Evolutionary conservation across 2,329 filamentous ascomycete genomes (phyloP).

Genomic region (Penicillium freii): DNA sequence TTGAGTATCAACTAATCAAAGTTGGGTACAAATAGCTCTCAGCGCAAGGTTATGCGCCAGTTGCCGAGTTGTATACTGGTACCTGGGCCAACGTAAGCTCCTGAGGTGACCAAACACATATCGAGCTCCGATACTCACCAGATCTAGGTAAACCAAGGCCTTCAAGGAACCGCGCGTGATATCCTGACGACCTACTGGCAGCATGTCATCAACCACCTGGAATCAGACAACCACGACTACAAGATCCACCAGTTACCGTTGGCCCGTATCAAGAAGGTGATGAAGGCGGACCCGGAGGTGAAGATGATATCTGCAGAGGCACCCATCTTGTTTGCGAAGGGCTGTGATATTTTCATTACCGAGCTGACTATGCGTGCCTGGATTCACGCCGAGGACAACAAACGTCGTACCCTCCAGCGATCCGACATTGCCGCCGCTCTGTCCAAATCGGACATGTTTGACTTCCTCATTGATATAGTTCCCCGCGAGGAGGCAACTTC

Average conservation of each 20-base stretch:
- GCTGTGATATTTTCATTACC: conserved; percentile 98
- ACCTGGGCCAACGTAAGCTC: conserved; percentile 85
- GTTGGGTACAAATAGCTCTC: conserved; percentile 62
- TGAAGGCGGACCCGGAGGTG: conserved; percentile 98
- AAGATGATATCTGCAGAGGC: conserved; percentile 99
- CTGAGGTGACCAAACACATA: not conserved
- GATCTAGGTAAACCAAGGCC: conserved; percentile 83
- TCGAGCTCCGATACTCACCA: conserved; percentile 22
- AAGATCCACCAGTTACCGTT: conserved; percentile 95
- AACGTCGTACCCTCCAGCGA: conserved; percentile 88
- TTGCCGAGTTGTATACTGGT: conserved; percentile 84
- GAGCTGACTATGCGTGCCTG: conserved; percentile 98
- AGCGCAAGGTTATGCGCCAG: conserved; percentile 81
- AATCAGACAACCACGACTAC: conserved; percentile 95
- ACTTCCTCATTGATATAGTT: conserved; percentile 98
- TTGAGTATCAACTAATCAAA: conserved; percentile 11
- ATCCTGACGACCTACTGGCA: conserved; percentile 99
- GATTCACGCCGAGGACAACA: conserved; percentile 99
- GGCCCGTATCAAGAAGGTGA: conserved; percentile 99
- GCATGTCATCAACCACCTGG: conserved; percentile 92
- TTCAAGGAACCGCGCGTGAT: conserved; percentile 89
- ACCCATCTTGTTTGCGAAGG: conserved; percentile 95
- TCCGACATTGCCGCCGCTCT: conserved; percentile 95
- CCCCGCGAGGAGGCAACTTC: conserved; percentile 88
- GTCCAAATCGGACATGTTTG: conserved; percentile 99